phyloP scores from a whole-genome alignment of 192 early-diverging fungal species.

The Oehlia diaphana region DNA sequence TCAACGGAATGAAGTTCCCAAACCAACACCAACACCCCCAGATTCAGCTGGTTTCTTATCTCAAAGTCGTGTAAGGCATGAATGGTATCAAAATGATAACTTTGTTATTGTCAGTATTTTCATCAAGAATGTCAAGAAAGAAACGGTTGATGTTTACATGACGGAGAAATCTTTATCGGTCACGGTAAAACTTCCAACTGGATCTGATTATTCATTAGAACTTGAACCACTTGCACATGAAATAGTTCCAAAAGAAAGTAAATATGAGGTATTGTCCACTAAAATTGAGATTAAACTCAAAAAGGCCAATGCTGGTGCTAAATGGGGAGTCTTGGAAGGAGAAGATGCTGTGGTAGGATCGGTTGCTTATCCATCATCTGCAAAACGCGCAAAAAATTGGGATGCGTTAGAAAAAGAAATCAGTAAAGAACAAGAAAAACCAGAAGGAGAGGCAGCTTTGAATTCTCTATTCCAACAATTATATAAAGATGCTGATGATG shows the following conservation, averaged over 20 bases:
- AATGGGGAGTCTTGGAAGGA: constrained; percentile 86
- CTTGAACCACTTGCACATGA: constrained; percentile 84
- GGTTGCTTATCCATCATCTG: constrained; percentile 49
- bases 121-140: constrained; percentile 82
- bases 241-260: constrained; percentile 70
- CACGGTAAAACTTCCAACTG: constrained; percentile 77
- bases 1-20: constrained; percentile 28
- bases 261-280: constrained; percentile 81
- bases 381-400: constrained; percentile 78
- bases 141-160: constrained; percentile 70
- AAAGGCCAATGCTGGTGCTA: constrained; percentile 73
- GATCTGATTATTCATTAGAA: constrained; percentile 87
- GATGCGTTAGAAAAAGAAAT: constrained; percentile 71
- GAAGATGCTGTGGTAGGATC: constrained; percentile 49
- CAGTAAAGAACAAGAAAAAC: constrained; percentile 82
- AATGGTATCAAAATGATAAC: constrained; percentile 97
- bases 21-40: not conserved
- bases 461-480: constrained; percentile 93
- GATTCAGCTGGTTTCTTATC: constrained; percentile 16
- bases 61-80: constrained; percentile 63
- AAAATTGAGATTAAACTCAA: constrained; percentile 93
- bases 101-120: constrained; percentile 88
- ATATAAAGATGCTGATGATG: constrained; percentile 86
- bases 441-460: constrained; percentile 86
- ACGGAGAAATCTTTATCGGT: constrained; percentile 67